phyloP scores from a whole-genome alignment of 176 grass and related monocot genomes.

The Paspalum notatum region DNA sequence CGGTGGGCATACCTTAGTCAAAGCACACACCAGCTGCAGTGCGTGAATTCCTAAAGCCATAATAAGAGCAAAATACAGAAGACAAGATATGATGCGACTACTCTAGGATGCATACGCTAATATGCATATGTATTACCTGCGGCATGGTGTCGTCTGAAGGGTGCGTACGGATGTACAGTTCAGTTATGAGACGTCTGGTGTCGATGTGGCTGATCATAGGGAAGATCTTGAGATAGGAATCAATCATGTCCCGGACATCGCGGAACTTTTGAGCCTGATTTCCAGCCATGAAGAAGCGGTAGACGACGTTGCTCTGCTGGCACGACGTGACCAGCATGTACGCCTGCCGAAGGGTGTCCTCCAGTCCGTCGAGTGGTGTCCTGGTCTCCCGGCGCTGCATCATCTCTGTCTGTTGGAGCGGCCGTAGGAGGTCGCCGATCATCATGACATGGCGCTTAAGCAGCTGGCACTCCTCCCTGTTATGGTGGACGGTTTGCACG shows the following conservation, averaged over 20 bases:
- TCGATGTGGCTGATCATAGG: constrained; percentile 48
- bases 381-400: constrained; percentile 17
- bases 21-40: neutral
- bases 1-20: no score
- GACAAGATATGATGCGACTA: no score
- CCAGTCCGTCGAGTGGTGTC: constrained; percentile 30
- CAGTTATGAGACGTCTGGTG: neutral
- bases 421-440: constrained; percentile 40
- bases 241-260: constrained; percentile 33
- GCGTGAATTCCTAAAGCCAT: no score
- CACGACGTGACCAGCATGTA: constrained; percentile 34
- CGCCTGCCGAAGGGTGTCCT: constrained; percentile 40
- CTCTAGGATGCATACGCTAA: no score
- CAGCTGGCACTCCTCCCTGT: constrained; percentile 31
- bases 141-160: neutral
- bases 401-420: constrained; percentile 37
- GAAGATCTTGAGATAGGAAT: constrained; percentile 34
- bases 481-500: constrained; percentile 16
- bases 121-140: neutral
- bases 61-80: neutral
- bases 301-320: constrained; percentile 40
- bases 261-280: constrained; percentile 24
- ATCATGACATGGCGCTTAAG: constrained; percentile 29
- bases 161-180: neutral
- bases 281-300: constrained; percentile 39